phyloP scores from a whole-genome alignment of 2,329 filamentous ascomycete species.

The Tolypocladium amazonense region DNA sequence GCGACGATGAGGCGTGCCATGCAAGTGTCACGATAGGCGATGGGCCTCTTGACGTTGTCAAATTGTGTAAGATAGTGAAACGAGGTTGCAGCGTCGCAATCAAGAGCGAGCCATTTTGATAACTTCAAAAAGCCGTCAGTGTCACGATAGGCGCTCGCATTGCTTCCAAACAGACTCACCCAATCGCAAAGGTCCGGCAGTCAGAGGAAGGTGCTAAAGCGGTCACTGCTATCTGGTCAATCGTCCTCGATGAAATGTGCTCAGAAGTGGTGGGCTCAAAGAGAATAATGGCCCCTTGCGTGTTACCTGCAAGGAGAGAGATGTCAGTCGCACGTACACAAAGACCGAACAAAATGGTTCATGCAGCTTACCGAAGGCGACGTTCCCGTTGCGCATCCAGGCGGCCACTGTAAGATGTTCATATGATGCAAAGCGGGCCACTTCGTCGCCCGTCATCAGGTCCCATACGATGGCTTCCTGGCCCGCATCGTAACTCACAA shows the following conservation, averaged over 20 bases:
- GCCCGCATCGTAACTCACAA: slow-evolving; percentile 85
- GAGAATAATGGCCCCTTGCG: slow-evolving; percentile 83
- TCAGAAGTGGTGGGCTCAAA: slow-evolving; percentile 92
- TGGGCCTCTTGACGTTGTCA: slow-evolving; percentile 73
- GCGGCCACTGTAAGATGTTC: slow-evolving; percentile 74
- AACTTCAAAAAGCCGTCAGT: slow-evolving; percentile 40
- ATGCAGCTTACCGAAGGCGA: slow-evolving; percentile 72
- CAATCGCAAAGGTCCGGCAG: slow-evolving; percentile 91
- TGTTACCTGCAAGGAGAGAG: slow-evolving; percentile 53
- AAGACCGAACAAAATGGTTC: background rate
- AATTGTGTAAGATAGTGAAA: slow-evolving; percentile 88
- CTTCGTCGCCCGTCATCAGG: slow-evolving; percentile 78
- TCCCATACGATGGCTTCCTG: slow-evolving; percentile 97
- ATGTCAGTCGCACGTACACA: background rate
- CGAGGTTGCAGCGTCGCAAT: slow-evolving; percentile 82
- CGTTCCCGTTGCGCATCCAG: slow-evolving; percentile 96
- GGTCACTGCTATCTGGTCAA: slow-evolving; percentile 89
- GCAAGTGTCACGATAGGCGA: slow-evolving; percentile 79
- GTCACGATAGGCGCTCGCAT: background rate
- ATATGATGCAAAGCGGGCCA: slow-evolving; percentile 87
- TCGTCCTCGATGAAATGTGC: slow-evolving; percentile 81
- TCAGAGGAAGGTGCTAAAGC: slow-evolving; percentile 81
- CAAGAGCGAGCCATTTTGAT: slow-evolving; percentile 88
- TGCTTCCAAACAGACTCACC: slow-evolving; percentile 41
- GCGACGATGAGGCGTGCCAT: slow-evolving; percentile 94